Evolutionary conservation across 257 asterid species (phyloP), one percentile per base, ranked within the genome.

Genomic region (Echium plantagineum): DNA sequence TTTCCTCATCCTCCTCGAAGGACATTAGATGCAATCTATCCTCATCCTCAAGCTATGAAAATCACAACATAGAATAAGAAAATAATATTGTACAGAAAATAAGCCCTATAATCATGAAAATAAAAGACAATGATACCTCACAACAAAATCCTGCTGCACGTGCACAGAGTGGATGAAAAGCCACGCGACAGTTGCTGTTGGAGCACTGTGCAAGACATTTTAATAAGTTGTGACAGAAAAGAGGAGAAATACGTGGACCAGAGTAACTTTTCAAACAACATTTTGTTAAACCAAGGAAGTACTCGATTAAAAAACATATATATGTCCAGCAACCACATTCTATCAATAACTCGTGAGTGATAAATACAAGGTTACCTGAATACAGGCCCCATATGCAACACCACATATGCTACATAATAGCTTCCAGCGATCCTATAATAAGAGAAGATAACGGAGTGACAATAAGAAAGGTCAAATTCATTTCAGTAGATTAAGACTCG

Each of bases 111-210:
- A 58, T 42, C 17, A 60, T 48, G 48, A 19, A 52, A 21, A 42
- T n/a, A 48, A 49, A 52, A 28, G 22, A 35, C 66, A 58, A 63
- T 67, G 32, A 61, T 77, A 93, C 99, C 99, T 93, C 97, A 60
- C 82, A 87, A 72, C 97, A 93, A 72, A 83, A 93, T 60, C 99
- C 99, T 55, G 99, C 99, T 68, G 84, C 99, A 72, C 99, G 96
- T 31, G 99, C 99, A 80, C 99, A 93, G 47, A 93, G 96, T 67
- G 99, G 99, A 76, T 93, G 99, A 75, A 77, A 93, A 54, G 99
- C 86, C 74, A 89, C 97, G 59, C 90, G 69, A 57, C 99, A 93
- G 66, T 73, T 75, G 67, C 63, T 52, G 77, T 93, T 89, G 57
- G 96, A 93, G 71, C 99, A 93, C 99, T 93, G 94, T 74, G 76